Evolutionary conservation across 2,329 filamentous ascomycete species (phyloP).

Genomic region (Microsporum audouinii): DNA sequence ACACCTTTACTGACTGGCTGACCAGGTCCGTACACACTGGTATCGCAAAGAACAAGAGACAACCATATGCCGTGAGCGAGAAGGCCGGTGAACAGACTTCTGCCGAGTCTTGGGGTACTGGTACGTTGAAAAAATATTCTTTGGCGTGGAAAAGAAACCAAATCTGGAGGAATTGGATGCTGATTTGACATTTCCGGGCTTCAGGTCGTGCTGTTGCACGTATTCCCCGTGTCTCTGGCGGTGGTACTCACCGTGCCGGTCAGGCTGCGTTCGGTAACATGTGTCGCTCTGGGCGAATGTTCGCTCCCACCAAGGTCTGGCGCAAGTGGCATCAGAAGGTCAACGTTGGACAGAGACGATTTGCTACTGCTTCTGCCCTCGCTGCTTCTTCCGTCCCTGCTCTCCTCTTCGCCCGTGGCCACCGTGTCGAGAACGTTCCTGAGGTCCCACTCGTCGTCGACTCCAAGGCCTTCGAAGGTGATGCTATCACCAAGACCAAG

Average conservation of each 20-base stretch:
- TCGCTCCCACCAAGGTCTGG: constrained; percentile 99
- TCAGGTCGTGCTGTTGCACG: constrained; percentile 95
- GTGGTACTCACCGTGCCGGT: constrained; percentile 99
- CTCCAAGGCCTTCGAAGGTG: constrained; percentile 73
- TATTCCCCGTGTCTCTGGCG: constrained; percentile 99
- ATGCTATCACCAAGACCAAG: constrained; percentile 75
- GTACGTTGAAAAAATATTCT: constrained; percentile 46
- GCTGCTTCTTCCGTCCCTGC: constrained; percentile 91
- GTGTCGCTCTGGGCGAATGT: constrained; percentile 99
- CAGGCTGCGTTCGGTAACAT: constrained; percentile 99
- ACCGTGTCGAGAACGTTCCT: constrained; percentile 82
- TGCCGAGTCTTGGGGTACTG: constrained; percentile 99
- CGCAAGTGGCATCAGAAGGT: constrained; percentile 99
- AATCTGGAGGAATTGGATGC: constrained; percentile 11
- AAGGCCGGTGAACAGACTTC: constrained; percentile 99
- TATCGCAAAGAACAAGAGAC: constrained; percentile 99
- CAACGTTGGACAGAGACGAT: constrained; percentile 97
- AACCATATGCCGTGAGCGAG: constrained; percentile 99
- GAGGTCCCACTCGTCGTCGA: constrained; percentile 96
- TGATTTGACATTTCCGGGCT: constrained; percentile 10
- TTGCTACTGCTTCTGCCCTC: constrained; percentile 92
- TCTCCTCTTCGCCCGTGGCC: constrained; percentile 91
- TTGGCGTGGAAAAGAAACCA: constrained; percentile 5
- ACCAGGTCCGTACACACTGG: constrained; percentile 74
- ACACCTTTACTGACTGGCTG: constrained; percentile 1